Evolutionary conservation across 441 rosid species (phyloP).

Genomic region (Geranium incanum): DNA sequence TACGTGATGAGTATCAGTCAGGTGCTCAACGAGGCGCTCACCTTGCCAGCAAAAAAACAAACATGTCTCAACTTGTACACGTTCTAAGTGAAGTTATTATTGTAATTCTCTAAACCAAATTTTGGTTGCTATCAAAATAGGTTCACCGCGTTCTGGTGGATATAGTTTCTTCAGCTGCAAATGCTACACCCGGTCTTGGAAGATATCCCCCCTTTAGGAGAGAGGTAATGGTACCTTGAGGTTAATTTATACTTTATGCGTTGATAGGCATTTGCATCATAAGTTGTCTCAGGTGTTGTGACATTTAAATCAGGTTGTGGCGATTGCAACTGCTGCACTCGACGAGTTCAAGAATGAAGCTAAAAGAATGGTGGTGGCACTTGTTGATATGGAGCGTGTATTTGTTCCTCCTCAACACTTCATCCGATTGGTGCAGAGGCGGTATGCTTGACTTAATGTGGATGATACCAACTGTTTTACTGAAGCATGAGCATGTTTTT

Average conservation of each 20-base stretch:
- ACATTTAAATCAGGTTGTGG: conserved; percentile 49
- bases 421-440: conserved; percentile 87
- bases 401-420: conserved; percentile 98
- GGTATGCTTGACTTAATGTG: conserved; percentile 35
- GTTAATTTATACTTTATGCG: conserved; percentile 16
- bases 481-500: background rate
- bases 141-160: conserved; percentile 86
- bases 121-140: conserved; percentile 31
- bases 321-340: conserved; percentile 77
- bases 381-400: conserved; percentile 97
- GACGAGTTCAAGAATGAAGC: conserved; percentile 84
- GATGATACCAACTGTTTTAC: background rate
- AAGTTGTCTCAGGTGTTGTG: conserved; percentile 15
- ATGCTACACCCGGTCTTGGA: conserved; percentile 91
- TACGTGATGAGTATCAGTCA: background rate
- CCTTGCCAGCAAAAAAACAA: too few species aligned
- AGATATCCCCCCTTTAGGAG: conserved; percentile 94
- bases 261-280: conserved; percentile 12
- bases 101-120: conserved; percentile 10
- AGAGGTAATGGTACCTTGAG: conserved; percentile 44
- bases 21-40: too few species aligned
- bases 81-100: conserved; percentile 6
- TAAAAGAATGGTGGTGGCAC: conserved; percentile 86
- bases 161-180: conserved; percentile 75
- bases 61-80: background rate